These are phyloP conservation scores for Andrographis paniculata DNA, from an alignment of 305 asterid genomes.

Conservation along the genomic window DNA sequence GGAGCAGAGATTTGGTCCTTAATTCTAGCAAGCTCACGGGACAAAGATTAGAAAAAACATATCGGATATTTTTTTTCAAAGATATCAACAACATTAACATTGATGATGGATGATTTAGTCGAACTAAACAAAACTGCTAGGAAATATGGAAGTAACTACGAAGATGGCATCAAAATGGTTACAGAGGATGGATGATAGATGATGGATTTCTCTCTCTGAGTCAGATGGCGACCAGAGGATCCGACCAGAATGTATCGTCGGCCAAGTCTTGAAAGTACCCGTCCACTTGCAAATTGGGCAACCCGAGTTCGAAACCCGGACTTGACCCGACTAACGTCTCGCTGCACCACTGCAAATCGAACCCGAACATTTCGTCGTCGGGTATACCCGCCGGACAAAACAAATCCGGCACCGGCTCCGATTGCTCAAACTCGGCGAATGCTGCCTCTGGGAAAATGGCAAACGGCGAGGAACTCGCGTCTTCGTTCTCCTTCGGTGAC, in stretches of 20 bases:
- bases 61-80: no score
- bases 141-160: no score
- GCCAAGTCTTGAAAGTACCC: constrained; percentile 61
- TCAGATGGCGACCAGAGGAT: constrained; percentile 45
- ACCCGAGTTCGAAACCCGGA: constrained; percentile 34
- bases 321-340: constrained; percentile 39
- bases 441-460: constrained; percentile 36
- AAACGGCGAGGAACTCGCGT: constrained; percentile 17
- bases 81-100: no score
- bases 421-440: constrained; percentile 32
- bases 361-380: constrained; percentile 29
- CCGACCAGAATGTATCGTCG: constrained; percentile 88
- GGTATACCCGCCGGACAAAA: constrained; percentile 36
- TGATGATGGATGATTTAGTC: no score
- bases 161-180: no score
- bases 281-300: constrained; percentile 35
- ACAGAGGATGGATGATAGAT: no score
- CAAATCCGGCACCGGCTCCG: constrained; percentile 33
- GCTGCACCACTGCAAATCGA: constrained; percentile 24
- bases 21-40: no score
- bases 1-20: no score
- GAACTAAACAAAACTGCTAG: no score
- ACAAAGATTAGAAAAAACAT: no score
- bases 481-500: constrained; percentile 11
- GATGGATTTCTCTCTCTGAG: no score